A percentile compares a stretch with the other conserved stretches of the same genome.
These are phyloP conservation scores for Kandelia obovata DNA, from an alignment of 345 rosid species.

Conservation along the genomic window DNA sequence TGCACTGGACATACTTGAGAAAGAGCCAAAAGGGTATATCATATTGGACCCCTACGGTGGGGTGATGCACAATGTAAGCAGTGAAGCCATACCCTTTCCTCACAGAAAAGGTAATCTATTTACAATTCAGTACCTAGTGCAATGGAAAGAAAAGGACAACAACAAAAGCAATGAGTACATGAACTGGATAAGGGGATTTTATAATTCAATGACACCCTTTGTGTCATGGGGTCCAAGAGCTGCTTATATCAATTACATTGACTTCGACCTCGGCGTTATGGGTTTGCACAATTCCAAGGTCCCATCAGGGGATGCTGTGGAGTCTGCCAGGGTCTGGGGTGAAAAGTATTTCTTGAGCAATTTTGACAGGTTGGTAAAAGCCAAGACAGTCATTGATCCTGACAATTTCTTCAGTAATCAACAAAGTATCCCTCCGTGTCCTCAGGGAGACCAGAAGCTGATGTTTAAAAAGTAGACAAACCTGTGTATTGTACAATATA, in stretches of 20 bases:
- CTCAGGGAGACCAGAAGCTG: not conserved
- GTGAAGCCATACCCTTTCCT: conserved; percentile 27
- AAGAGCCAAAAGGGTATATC: conserved; percentile 27
- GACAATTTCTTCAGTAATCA: conserved; percentile 22
- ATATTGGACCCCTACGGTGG: conserved; percentile 32
- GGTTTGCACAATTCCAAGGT: not conserved
- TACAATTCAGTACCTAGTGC: conserved; percentile 27
- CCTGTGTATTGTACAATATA: not conserved
- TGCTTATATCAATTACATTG: conserved; percentile 30
- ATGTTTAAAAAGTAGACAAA: not conserved
- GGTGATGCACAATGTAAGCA: conserved; percentile 14
- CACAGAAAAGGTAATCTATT: conserved; percentile 25
- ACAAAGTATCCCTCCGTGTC: conserved; percentile 28
- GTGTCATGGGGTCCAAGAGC: conserved; percentile 28
- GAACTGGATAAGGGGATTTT: conserved; percentile 26
- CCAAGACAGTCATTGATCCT: conserved; percentile 25
- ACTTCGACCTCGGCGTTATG: conserved; percentile 24
- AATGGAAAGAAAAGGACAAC: conserved; percentile 24
- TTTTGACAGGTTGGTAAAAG: conserved; percentile 26
- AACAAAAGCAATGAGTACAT: conserved; percentile 5
- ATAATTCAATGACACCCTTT: conserved; percentile 21
- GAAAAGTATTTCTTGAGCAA: conserved; percentile 29
- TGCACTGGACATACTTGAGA: conserved; percentile 18
- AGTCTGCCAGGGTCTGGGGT: conserved; percentile 29
- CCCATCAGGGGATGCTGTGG: conserved; percentile 10